phyloP scores from a whole-genome alignment of 495 filamentous ascomycete species.

The Xylaria castorea region DNA sequence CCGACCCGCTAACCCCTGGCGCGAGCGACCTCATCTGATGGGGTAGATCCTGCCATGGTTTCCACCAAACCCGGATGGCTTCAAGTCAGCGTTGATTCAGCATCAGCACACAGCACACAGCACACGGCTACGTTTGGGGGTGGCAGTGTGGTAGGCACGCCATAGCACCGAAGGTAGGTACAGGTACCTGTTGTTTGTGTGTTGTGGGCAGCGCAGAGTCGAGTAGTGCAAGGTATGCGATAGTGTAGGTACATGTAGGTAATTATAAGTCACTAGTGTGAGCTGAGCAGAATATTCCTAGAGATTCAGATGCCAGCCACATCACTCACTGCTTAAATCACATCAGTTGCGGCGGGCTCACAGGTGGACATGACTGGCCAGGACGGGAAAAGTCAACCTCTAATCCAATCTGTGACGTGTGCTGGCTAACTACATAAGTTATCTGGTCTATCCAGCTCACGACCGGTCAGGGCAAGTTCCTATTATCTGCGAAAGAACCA shows the following conservation, averaged over 20 bases:
- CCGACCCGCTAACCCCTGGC: conserved; percentile 15
- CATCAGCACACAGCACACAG: background rate
- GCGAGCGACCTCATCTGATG: conserved; percentile 17
- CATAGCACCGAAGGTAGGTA: conserved; percentile 3
- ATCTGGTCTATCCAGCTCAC: background rate
- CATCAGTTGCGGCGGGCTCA: conserved; percentile 1
- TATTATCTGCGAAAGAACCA: background rate
- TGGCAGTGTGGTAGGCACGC: background rate
- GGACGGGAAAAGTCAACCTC: conserved; percentile 6
- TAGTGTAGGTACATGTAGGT: background rate
- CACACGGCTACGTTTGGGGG: background rate
- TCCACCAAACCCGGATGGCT: conserved; percentile 10
- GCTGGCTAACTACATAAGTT: too few relatives aligned
- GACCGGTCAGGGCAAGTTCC: conserved; percentile 15
- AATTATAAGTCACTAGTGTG: conserved; percentile 12
- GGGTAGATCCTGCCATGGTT: conserved; percentile 17
- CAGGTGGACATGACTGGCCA: background rate
- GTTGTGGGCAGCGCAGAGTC: background rate
- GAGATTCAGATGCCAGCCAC: conserved; percentile 6
- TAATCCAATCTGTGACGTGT: conserved; percentile 9
- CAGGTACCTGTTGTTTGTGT: background rate
- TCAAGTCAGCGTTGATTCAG: conserved; percentile 17
- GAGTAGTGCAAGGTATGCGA: background rate
- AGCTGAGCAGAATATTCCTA: background rate
- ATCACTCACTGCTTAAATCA: background rate